Evolutionary conservation across 306 rosid genomes (phyloP).

Genomic region (Hippophae rhamnoides): DNA sequence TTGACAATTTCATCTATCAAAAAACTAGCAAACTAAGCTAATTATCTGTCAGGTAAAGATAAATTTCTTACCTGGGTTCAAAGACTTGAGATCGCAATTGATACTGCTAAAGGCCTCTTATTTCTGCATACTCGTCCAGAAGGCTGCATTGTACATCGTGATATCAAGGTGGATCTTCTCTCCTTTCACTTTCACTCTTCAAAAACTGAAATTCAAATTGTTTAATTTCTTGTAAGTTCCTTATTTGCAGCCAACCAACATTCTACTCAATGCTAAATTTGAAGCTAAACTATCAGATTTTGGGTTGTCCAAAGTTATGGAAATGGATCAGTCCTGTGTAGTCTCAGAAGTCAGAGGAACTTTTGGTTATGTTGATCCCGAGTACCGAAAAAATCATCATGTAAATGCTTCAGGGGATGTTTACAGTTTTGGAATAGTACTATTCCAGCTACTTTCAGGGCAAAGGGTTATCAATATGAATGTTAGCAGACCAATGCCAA

Average conservation of each 20-base stretch:
- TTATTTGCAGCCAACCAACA: constrained; percentile 54
- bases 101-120: constrained; percentile 50
- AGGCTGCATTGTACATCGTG: constrained; percentile 68
- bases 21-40: background rate
- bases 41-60: constrained; percentile 29
- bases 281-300: constrained; percentile 66
- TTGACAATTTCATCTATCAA: background rate
- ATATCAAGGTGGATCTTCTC: constrained; percentile 40
- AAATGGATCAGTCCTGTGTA: constrained; percentile 41
- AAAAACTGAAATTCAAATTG: background rate
- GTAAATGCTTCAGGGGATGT: constrained; percentile 63
- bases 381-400: constrained; percentile 42
- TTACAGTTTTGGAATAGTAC: constrained; percentile 57
- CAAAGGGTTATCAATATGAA: constrained; percentile 42
- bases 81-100: constrained; percentile 47
- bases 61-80: constrained; percentile 50
- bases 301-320: constrained; percentile 56
- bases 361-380: constrained; percentile 67
- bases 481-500: constrained; percentile 34
- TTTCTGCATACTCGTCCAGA: constrained; percentile 51
- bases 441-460: constrained; percentile 53
- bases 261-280: constrained; percentile 39
- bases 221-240: constrained; percentile 5
- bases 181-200: background rate
- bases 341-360: constrained; percentile 73